Conservation (phyloP, 176 grass and related monocot genomes). For the Pontederia paniculata region DNA sequence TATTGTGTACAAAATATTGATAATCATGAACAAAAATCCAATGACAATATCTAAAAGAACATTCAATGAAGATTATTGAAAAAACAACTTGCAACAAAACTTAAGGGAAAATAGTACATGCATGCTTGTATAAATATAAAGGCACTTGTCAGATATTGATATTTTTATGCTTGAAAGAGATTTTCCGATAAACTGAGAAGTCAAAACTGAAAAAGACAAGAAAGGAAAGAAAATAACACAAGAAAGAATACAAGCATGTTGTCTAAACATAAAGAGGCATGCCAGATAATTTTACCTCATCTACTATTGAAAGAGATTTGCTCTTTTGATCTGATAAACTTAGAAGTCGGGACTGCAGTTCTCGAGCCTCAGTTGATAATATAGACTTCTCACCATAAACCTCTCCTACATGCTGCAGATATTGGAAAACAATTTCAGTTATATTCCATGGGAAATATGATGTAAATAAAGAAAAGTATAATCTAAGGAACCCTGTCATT, state of each 20-base stretch:
- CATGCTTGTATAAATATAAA: too few species aligned
- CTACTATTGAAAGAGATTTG: slow-evolving; percentile 27
- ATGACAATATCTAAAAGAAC: too few species aligned
- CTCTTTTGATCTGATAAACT: slow-evolving; percentile 45
- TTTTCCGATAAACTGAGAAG: too few species aligned
- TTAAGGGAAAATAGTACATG: too few species aligned
- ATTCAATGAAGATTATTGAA: too few species aligned
- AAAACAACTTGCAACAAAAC: too few species aligned
- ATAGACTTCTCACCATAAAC: slow-evolving; percentile 64
- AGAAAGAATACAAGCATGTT: not conserved
- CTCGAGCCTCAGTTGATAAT: slow-evolving; percentile 54
- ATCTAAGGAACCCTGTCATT: slow-evolving; percentile 41
- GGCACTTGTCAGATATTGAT: too few species aligned
- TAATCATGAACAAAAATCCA: too few species aligned
- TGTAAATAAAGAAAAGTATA: not conserved
- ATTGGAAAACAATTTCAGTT: not conserved
- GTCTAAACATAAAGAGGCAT: not conserved
- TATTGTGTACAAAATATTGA: too few species aligned
- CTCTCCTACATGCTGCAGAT: slow-evolving; percentile 45
- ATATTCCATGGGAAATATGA: not conserved
- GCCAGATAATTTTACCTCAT: slow-evolving; percentile 22
- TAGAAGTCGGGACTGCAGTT: slow-evolving; percentile 37
- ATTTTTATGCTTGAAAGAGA: too few species aligned
- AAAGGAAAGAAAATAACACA: not conserved
- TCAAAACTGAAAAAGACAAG: too few species aligned